These are phyloP conservation scores for Ziziphus jujuba DNA, from an alignment of 306 rosid species.

Conservation along the genomic window DNA sequence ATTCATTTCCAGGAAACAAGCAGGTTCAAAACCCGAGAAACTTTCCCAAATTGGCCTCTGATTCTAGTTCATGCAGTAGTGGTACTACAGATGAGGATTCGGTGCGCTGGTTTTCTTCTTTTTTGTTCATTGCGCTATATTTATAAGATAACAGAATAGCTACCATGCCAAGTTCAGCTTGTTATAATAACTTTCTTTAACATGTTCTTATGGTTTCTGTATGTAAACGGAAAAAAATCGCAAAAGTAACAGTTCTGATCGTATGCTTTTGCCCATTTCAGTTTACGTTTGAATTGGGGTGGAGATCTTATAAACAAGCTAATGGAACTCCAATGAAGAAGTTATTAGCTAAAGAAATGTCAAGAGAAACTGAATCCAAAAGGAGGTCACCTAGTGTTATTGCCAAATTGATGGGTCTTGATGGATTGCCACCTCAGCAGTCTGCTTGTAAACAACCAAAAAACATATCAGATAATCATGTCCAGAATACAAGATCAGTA, in stretches of 20 bases:
- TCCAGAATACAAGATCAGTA: conserved; percentile 24
- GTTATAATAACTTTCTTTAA: conserved; percentile 1
- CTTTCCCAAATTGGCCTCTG: conserved; percentile 43
- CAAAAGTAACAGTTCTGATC: conserved; percentile 10
- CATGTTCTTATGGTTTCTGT: conserved; percentile 8
- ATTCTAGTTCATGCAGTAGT: conserved; percentile 55
- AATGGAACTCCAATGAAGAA: conserved; percentile 73
- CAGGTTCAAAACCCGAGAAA: conserved; percentile 40
- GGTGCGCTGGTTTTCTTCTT: conserved; percentile 47
- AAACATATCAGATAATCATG: conserved; percentile 33
- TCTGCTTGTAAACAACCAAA: conserved; percentile 49
- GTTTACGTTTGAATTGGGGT: conserved; percentile 58
- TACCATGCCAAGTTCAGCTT: conserved; percentile 5
- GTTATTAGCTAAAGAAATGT: conserved; percentile 79
- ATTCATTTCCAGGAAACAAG: conserved; percentile 56
- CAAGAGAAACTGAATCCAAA: conserved; percentile 48
- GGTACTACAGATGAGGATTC: conserved; percentile 49
- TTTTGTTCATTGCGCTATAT: background rate
- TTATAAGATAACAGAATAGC: background rate
- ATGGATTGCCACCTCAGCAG: conserved; percentile 74
- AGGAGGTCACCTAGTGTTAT: conserved; percentile 75
- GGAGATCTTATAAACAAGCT: conserved; percentile 57
- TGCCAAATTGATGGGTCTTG: conserved; percentile 98
- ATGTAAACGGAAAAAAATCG: background rate
- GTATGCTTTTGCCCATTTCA: conserved; percentile 35